These are phyloP conservation scores for Beauveria caledonica DNA, from an alignment of 2,329 filamentous ascomycete species.

Conservation along the genomic window DNA sequence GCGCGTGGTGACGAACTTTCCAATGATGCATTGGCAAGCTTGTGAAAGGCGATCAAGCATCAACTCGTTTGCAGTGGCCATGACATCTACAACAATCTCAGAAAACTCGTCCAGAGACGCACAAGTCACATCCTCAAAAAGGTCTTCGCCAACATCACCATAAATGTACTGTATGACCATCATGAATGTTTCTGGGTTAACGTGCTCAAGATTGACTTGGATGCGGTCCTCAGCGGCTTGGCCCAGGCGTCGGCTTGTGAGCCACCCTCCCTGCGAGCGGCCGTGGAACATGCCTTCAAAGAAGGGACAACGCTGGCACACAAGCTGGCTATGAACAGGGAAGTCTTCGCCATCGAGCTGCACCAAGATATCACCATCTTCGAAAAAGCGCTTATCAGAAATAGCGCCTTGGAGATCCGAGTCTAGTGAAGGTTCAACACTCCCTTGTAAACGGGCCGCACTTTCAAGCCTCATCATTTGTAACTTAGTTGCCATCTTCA, in stretches of 20 bases:
- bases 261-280: constrained; percentile 78
- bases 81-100: constrained; percentile 83
- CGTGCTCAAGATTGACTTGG: constrained; percentile 73
- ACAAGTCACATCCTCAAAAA: constrained; percentile 71
- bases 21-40: constrained; percentile 78
- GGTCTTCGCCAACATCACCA: constrained; percentile 66
- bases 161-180: constrained; percentile 79
- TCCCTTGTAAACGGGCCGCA: constrained; percentile 66
- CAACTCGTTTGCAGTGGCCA: constrained; percentile 83
- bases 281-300: constrained; percentile 86
- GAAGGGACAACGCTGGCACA: constrained; percentile 84
- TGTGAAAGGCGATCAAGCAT: constrained; percentile 90
- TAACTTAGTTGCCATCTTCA: constrained; percentile 69
- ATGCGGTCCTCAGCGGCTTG: constrained; percentile 36
- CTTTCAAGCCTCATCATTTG: constrained; percentile 65
- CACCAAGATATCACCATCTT: constrained; percentile 70
- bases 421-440: constrained; percentile 55
- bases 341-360: constrained; percentile 69
- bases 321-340: constrained; percentile 65
- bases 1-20: constrained; percentile 73
- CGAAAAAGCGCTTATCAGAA: constrained; percentile 61
- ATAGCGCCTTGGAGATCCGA: constrained; percentile 64
- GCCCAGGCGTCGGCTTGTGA: constrained; percentile 56
- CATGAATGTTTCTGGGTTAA: constrained; percentile 63
- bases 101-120: constrained; percentile 73